Conservation (phyloP, 129 eudicot species). For the Scalesia atractyloides region DNA sequence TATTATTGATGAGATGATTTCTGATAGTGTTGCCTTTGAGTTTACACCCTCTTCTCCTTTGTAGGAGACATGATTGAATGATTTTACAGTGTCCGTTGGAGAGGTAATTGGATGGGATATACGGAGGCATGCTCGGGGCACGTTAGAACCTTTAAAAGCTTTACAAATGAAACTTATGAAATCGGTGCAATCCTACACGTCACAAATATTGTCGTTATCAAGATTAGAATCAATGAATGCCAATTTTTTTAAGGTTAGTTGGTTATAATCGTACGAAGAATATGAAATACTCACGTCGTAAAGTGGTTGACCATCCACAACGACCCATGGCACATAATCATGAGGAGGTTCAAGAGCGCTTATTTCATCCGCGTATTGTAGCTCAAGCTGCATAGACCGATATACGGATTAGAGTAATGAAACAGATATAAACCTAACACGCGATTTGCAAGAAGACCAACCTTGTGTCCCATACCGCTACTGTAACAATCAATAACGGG, state of each 20-base stretch:
- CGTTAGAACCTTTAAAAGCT: slow-evolving; percentile 71
- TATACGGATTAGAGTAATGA: background rate
- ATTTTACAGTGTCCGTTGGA: slow-evolving; percentile 31
- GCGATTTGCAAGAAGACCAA: slow-evolving; percentile 30
- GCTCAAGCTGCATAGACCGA: slow-evolving; percentile 55
- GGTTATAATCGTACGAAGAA: background rate
- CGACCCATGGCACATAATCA: slow-evolving; percentile 91
- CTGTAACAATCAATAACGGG: slow-evolving; percentile 59
- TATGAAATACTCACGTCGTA: slow-evolving; percentile 56
- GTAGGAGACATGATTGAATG: slow-evolving; percentile 39
- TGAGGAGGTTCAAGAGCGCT: slow-evolving; percentile 84
- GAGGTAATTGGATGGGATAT: slow-evolving; percentile 25
- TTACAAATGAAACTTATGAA: slow-evolving; percentile 65
- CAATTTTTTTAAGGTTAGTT: background rate
- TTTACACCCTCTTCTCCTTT: slow-evolving; percentile 15
- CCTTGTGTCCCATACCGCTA: slow-evolving; percentile 69
- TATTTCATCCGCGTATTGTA: slow-evolving; percentile 70
- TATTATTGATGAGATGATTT: slow-evolving; percentile 28
- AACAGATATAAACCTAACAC: background rate
- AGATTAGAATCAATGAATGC: background rate
- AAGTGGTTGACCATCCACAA: slow-evolving; percentile 81
- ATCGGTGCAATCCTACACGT: slow-evolving; percentile 60
- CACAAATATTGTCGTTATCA: background rate
- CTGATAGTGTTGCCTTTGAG: slow-evolving; percentile 27
- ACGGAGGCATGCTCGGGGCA: slow-evolving; percentile 61